Conservation (phyloP, 345 rosid genomes). For the Zanthoxylum bungeanum region DNA sequence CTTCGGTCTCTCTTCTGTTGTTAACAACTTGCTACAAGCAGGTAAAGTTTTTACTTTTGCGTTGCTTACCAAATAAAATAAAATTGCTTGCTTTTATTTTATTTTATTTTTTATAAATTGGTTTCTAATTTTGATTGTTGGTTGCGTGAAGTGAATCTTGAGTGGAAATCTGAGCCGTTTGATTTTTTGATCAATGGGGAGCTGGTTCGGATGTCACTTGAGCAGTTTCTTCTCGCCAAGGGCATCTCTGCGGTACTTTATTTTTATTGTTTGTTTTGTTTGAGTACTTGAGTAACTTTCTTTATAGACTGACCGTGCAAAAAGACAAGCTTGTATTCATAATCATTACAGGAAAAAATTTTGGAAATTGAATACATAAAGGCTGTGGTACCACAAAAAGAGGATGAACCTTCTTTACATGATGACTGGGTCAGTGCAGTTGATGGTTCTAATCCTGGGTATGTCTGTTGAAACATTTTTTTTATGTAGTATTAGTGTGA, state of each 20-base stretch:
- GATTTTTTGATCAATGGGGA: constrained; percentile 94
- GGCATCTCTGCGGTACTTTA: constrained; percentile 78
- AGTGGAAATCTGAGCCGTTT: constrained; percentile 71
- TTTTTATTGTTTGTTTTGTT: neutral
- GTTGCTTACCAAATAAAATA: neutral
- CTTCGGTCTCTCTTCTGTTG: constrained; percentile 76
- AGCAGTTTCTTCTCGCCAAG: constrained; percentile 78
- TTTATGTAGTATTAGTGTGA: neutral
- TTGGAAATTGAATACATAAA: constrained; percentile 90
- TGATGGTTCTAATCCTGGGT: constrained; percentile 74
- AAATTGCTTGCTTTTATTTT: neutral
- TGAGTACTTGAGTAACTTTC: neutral
- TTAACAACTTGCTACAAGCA: constrained; percentile 56
- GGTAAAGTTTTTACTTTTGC: constrained; percentile 23
- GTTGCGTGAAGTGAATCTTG: constrained; percentile 49
- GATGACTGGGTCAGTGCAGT: constrained; percentile 99
- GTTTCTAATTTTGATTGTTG: neutral
- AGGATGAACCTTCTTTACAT: constrained; percentile 78
- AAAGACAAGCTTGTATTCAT: neutral
- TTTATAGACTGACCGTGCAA: neutral
- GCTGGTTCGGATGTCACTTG: constrained; percentile 85
- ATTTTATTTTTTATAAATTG: too few species aligned
- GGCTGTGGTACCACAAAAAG: constrained; percentile 78
- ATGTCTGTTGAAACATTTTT: neutral
- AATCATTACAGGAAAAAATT: constrained; percentile 68